Conservation (phyloP, 139 green algal genomes). For the Helicosporidium sp. region DNA sequence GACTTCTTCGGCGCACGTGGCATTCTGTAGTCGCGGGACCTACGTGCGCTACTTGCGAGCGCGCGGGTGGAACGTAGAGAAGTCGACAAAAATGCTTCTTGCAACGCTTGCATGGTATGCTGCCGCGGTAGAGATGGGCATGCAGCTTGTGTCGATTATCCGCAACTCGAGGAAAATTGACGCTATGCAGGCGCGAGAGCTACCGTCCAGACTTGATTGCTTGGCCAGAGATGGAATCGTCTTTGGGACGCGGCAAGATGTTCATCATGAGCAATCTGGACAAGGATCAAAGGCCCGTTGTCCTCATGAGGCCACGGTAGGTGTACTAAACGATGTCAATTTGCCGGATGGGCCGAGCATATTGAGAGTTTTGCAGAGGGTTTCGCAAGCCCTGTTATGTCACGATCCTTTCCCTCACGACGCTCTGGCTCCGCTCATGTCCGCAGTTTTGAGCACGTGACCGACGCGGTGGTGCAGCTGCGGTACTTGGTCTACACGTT, state of each 20-base stretch:
- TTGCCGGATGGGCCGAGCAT: too few species aligned
- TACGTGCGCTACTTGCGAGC: constrained; percentile 57
- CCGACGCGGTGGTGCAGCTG: constrained; percentile 19
- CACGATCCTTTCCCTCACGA: neutral
- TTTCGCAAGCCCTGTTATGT: neutral
- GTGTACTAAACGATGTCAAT: too few species aligned
- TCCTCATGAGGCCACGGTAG: constrained; percentile 56
- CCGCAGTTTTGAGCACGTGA: constrained; percentile 2
- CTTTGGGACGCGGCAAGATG: constrained; percentile 44
- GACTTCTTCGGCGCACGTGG: neutral
- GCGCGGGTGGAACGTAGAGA: constrained; percentile 39
- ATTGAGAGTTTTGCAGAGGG: neutral
- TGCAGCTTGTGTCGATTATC: neutral
- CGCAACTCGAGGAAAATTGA: neutral
- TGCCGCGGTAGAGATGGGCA: neutral
- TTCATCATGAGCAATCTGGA: constrained; percentile 34
- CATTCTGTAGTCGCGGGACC: constrained; percentile 35
- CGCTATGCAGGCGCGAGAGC: constrained; percentile 29
- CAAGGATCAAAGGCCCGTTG: constrained; percentile 39
- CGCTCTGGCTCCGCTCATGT: neutral
- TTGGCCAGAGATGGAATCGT: constrained; percentile 33
- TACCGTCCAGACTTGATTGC: constrained; percentile 40
- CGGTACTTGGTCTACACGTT: constrained; percentile 62
- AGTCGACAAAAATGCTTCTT: constrained; percentile 46
- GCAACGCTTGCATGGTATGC: constrained; percentile 38